phyloP scores from a whole-genome alignment of 108 stramenopile genomes.

The Asterionellopsis glacialis region DNA sequence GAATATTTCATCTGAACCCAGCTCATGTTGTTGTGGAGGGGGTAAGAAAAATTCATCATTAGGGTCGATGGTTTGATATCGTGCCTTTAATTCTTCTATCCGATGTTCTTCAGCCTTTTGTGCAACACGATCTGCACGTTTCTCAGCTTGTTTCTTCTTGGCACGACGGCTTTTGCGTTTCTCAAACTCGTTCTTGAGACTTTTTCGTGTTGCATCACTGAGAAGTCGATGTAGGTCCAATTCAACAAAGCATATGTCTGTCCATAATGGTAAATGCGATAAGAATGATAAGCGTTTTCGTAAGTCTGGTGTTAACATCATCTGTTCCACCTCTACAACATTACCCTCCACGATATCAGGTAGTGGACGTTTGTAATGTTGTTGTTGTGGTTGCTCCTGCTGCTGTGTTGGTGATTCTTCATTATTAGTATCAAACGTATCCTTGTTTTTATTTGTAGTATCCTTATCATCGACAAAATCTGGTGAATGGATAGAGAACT shows the following conservation, averaged over 20 bases:
- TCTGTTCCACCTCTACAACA: slow-evolving; percentile 52
- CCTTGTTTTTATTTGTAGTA: too few relatives aligned
- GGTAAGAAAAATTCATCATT: slow-evolving; percentile 62
- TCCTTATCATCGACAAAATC: slow-evolving; percentile 3
- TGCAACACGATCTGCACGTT: slow-evolving; percentile 40
- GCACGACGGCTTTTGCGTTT: slow-evolving; percentile 56
- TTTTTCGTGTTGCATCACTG: slow-evolving; percentile 39
- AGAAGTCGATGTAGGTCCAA: slow-evolving; percentile 53
- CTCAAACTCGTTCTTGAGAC: slow-evolving; percentile 56
- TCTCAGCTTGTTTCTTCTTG: slow-evolving; percentile 41
- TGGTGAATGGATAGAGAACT: slow-evolving; percentile 38
- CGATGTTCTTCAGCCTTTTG: slow-evolving; percentile 31
- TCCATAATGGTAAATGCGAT: slow-evolving; percentile 62
- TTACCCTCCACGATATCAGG: slow-evolving; percentile 64
- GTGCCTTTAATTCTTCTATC: slow-evolving; percentile 38
- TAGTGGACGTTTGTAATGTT: slow-evolving; percentile 27
- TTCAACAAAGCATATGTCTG: slow-evolving; percentile 63
- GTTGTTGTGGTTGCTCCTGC: slow-evolving; percentile 2
- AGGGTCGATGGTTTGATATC: slow-evolving; percentile 51
- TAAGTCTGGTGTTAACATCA: slow-evolving; percentile 47
- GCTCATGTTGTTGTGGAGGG: slow-evolving; percentile 3
- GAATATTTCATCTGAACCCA: background rate
- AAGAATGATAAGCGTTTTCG: slow-evolving; percentile 68
- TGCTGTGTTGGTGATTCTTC: background rate
- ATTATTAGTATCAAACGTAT: too few relatives aligned